These are phyloP conservation scores for Pyricularia grisea DNA, from an alignment of 2,329 filamentous ascomycete species.

Conservation along the genomic window DNA sequence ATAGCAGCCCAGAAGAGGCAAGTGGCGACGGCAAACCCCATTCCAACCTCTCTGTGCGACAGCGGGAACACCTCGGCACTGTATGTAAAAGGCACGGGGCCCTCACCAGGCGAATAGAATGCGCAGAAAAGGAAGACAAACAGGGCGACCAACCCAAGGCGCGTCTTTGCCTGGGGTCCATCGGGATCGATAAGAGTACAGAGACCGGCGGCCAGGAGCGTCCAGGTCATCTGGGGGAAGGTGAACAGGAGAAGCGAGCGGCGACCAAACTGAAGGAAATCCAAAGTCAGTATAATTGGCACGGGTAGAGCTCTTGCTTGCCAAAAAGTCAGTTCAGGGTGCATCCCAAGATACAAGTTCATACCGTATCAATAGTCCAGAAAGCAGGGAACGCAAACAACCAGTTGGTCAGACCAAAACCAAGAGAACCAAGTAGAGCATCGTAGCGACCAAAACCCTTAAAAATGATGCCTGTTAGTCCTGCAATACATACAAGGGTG, in stretches of 20 bases:
- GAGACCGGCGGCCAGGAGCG: constrained; percentile 53
- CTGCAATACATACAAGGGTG: constrained; percentile 16
- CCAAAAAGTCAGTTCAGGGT: background rate
- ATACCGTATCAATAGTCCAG: constrained; percentile 52
- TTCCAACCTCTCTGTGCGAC: constrained; percentile 62
- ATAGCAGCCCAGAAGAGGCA: constrained; percentile 53
- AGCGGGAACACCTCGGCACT: constrained; percentile 62
- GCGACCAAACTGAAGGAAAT: constrained; percentile 36
- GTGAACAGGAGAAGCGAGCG: constrained; percentile 54
- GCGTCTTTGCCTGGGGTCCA: constrained; percentile 13
- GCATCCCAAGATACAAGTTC: background rate
- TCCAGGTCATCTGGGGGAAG: constrained; percentile 58
- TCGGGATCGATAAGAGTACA: constrained; percentile 36
- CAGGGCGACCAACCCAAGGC: constrained; percentile 40
- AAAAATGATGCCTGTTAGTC: constrained; percentile 21
- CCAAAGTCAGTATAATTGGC: background rate
- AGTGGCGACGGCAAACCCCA: constrained; percentile 60
- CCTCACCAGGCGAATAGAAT: constrained; percentile 38
- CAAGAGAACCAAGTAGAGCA: constrained; percentile 53
- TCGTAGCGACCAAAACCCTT: constrained; percentile 41
- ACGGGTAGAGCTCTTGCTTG: no score
- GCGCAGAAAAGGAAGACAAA: constrained; percentile 20
- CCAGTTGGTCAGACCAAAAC: constrained; percentile 57
- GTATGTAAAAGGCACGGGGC: constrained; percentile 60
- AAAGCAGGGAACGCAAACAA: constrained; percentile 56